These are phyloP conservation scores for Vanderwaltozyma verrucispora DNA, from an alignment of 805 yeast genomes.

Conservation along the genomic window DNA sequence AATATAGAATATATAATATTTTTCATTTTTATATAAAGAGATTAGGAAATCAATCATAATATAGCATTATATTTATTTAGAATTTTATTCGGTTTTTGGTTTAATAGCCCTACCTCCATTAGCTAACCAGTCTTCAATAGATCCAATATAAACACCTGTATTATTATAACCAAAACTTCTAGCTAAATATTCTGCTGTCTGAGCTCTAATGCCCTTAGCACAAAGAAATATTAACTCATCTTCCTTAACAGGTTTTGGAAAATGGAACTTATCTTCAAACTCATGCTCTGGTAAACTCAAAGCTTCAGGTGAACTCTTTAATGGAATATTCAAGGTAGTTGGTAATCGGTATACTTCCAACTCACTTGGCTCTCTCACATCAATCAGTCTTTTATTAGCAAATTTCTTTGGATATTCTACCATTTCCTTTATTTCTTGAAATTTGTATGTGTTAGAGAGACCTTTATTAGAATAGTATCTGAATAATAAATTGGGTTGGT, in stretches of 20 bases:
- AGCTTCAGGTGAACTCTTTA: slow-evolving; percentile 78
- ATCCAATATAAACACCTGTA: slow-evolving; percentile 71
- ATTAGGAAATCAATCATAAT: too few species aligned
- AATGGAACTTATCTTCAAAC: slow-evolving; percentile 62
- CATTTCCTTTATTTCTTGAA: slow-evolving; percentile 1
- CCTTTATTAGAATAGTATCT: background rate
- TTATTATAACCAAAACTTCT: slow-evolving; percentile 63
- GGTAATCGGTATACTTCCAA: slow-evolving; percentile 61
- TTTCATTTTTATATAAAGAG: background rate
- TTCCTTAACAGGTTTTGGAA: slow-evolving; percentile 54
- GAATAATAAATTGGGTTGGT: too few species aligned
- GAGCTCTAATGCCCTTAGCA: slow-evolving; percentile 75
- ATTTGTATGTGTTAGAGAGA: background rate
- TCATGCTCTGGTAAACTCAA: slow-evolving; percentile 57
- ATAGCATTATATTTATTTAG: too few species aligned
- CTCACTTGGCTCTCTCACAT: slow-evolving; percentile 83
- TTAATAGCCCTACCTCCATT: slow-evolving; percentile 18
- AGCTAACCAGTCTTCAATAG: slow-evolving; percentile 68
- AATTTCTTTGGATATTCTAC: background rate
- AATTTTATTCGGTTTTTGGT: too few species aligned
- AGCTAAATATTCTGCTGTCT: slow-evolving; percentile 75
- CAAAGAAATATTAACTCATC: slow-evolving; percentile 73
- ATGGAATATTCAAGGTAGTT: slow-evolving; percentile 70
- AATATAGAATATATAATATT: background rate
- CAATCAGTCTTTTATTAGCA: slow-evolving; percentile 30